These are phyloP conservation scores for Pseudocercospora cruenta DNA, from an alignment of 2,329 filamentous ascomycete species.

Conservation along the genomic window DNA sequence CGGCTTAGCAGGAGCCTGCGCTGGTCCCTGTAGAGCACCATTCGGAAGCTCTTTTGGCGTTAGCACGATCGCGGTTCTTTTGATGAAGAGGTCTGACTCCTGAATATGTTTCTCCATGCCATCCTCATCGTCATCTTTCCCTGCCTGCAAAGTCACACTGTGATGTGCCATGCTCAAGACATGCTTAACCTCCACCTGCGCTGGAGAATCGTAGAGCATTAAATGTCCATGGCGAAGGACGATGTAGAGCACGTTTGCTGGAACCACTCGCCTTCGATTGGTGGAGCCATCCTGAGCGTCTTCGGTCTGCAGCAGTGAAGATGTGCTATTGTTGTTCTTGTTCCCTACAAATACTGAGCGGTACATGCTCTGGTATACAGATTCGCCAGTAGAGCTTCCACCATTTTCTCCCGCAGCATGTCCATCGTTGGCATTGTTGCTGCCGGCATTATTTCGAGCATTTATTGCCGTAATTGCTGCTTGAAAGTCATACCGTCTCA, in stretches of 20 bases:
- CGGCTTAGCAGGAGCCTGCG: constrained; percentile 61
- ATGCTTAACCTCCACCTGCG: constrained; percentile 93
- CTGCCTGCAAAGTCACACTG: constrained; percentile 80
- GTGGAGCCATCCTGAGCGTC: constrained; percentile 10
- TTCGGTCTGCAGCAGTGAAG: constrained; percentile 29
- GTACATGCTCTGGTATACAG: constrained; percentile 98
- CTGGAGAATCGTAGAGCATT: constrained; percentile 95
- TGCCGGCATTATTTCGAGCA: constrained; percentile 25
- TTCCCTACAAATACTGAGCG: constrained; percentile 89
- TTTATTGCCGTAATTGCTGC: constrained; percentile 35
- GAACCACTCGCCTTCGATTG: constrained; percentile 24
- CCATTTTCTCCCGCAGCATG: constrained; percentile 16
- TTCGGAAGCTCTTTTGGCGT: constrained; percentile 33
- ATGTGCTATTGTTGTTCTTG: constrained; percentile 45
- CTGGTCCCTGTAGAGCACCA: constrained; percentile 25
- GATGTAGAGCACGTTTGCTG: constrained; percentile 39
- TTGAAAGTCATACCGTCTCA: constrained; percentile 38
- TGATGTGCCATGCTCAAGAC: constrained; percentile 92
- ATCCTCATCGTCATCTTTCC: constrained; percentile 42
- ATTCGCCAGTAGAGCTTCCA: constrained; percentile 68
- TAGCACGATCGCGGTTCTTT: constrained; percentile 57
- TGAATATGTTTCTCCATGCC: constrained; percentile 68
- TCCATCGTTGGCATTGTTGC: constrained; percentile 14
- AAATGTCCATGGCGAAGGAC: constrained; percentile 79
- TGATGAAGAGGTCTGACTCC: constrained; percentile 94